A percentile compares a stretch with the other conserved stretches of the same genome.
Evolutionary conservation across 1,284 basidiomycete species (phyloP).

Genomic region (Cryptococcus sp.): DNA sequence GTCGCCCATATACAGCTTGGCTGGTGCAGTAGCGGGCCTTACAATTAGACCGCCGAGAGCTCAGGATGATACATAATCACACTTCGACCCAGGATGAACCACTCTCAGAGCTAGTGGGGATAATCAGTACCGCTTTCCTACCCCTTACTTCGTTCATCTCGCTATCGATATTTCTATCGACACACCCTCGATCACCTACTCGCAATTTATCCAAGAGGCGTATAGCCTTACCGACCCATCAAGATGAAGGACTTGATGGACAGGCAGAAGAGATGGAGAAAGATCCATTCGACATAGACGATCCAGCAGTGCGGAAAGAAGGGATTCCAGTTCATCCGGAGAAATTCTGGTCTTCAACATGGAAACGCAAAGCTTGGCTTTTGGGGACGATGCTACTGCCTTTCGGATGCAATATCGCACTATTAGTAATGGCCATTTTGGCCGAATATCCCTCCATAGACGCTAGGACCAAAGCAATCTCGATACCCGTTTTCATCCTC

Average conservation of each 20-base stretch:
- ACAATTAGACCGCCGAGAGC: too few relatives aligned
- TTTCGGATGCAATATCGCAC: conserved; percentile 23
- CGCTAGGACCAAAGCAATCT: conserved; percentile 9
- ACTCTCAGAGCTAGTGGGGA: background rate
- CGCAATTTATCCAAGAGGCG: conserved; percentile 9
- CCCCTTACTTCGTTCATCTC: conserved; percentile 33
- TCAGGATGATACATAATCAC: too few relatives aligned
- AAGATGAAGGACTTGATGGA: conserved; percentile 29
- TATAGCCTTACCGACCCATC: conserved; percentile 29
- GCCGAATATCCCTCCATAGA: conserved; percentile 10
- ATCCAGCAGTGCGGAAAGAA: conserved; percentile 64
- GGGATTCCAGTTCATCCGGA: conserved; percentile 69
- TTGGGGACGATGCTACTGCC: conserved; percentile 33
- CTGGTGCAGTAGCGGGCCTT: too few relatives aligned
- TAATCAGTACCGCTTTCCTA: conserved; percentile 28
- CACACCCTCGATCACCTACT: conserved; percentile 32
- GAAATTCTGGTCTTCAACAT: conserved; percentile 56
- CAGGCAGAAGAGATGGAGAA: conserved; percentile 25
- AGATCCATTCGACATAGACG: conserved; percentile 75
- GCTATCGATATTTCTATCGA: conserved; percentile 34
- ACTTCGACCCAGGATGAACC: background rate
- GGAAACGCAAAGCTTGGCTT: conserved; percentile 25
- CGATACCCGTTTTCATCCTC: conserved; percentile 53
- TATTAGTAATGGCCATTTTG: conserved; percentile 34
- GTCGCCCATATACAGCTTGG: too few relatives aligned